These are phyloP conservation scores for Ophiosphaerella narmari DNA, from an alignment of 2,329 filamentous ascomycete species.

Conservation along the genomic window DNA sequence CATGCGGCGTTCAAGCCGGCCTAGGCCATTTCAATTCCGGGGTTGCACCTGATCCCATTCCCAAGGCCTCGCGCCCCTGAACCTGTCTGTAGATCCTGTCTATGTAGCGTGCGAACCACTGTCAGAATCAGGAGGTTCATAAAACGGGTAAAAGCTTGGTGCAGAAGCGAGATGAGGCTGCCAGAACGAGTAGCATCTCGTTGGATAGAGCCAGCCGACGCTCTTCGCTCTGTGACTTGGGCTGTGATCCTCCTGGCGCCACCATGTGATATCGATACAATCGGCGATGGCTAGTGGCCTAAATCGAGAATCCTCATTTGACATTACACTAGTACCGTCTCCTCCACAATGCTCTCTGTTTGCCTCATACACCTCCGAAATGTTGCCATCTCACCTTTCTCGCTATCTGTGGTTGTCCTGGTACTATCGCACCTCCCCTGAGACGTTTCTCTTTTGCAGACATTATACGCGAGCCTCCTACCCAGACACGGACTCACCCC, in stretches of 20 bases:
- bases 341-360: too few relatives aligned
- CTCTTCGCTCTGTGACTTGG: neutral
- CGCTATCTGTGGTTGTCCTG: too few relatives aligned
- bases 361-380: too few relatives aligned
- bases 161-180: conserved; percentile 11
- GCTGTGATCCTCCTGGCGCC: neutral
- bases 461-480: too few relatives aligned
- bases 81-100: conserved; percentile 12
- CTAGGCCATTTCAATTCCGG: conserved; percentile 9
- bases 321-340: too few relatives aligned
- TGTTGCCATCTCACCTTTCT: too few relatives aligned
- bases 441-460: too few relatives aligned
- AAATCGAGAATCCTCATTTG: neutral
- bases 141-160: conserved; percentile 4
- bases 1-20: neutral
- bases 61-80: conserved; percentile 6
- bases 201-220: neutral
- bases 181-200: neutral
- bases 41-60: conserved; percentile 7
- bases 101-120: conserved; percentile 4
- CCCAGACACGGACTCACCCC: too few relatives aligned
- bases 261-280: neutral
- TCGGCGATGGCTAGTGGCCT: neutral
- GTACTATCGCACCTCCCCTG: too few relatives aligned
- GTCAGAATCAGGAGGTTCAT: conserved; percentile 1